Evolutionary conservation across 805 yeast genomes (phyloP), one percentile per base, ranked within the genome.

Genomic region (Metschnikowia rubicola): DNA sequence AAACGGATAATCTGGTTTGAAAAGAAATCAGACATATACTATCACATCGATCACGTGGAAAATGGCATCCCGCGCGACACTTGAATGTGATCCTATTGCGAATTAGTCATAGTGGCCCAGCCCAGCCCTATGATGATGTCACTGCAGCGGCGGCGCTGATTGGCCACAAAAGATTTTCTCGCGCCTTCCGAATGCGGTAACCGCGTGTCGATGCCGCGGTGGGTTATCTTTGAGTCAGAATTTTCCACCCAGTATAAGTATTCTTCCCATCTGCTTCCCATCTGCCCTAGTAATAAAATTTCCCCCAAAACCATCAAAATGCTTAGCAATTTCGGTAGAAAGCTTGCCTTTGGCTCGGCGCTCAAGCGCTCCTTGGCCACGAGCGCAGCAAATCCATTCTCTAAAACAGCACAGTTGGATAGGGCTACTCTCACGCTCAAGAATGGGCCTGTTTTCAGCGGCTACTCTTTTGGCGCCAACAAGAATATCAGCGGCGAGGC

Each of bases 401-500:
- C 59, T 35, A 69, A 65, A 47, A 69, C 72, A 3, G 63, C 75
- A 8, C 64, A 58, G 47, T 68, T 85, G 42, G 87, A 84, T 61
- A 81, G 95, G 66, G 98, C 98, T 47, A 90, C 96, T 12, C 78
- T 92, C 59, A 85, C 96, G 26, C 84, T 92, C 59, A 82, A 91
- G 65, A 88, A 90, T 64, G 99, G 98, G 15, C 97, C 97, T 17
- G 84, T 88, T 30, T 89, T 89, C 74, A 82, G 80, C 60, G 99
- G 99, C 36, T 85, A 81, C 65, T 92, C 98, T 0, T 95, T 94
- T 63, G 99, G 99, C 62, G 96, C 98, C 37, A 83, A 89, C 67
- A 86, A 85, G 56, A 88, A 91, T 54, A 81, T 89, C 52, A 84
- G 95, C 50, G 99, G 99, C 54, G 99, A 94, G 70, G 96, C 97